phyloP scores from a whole-genome alignment of 139 green algal species.

The Protoeuglena noctilucae region DNA sequence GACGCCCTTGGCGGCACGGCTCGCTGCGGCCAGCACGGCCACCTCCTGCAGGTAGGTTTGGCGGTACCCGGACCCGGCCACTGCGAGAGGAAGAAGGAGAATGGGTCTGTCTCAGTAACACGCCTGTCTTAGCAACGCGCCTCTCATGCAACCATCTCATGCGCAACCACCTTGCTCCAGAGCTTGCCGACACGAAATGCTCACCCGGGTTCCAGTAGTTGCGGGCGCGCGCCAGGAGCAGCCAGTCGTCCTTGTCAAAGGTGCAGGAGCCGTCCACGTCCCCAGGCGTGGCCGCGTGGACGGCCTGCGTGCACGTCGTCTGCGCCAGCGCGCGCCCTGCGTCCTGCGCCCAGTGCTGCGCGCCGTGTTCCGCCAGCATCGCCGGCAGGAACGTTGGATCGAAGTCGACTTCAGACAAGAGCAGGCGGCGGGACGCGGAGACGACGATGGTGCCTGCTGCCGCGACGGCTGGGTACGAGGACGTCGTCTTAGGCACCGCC shows the following conservation, averaged over 20 bases:
- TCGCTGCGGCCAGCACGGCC: background rate
- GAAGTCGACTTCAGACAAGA: too few species aligned
- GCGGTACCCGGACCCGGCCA: background rate
- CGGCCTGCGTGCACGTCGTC: background rate
- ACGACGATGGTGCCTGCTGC: background rate
- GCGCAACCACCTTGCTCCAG: too few species aligned
- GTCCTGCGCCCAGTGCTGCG: background rate
- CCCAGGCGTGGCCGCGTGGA: background rate
- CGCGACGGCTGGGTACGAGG: too few species aligned
- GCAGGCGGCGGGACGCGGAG: too few species aligned
- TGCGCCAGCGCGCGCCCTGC: too few species aligned
- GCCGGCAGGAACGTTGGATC: too few species aligned
- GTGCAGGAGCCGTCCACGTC: background rate
- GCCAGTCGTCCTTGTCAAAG: background rate
- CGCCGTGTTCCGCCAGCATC: background rate
- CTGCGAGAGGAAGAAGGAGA: too few species aligned
- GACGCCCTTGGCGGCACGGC: too few species aligned
- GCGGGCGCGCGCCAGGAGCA: background rate
- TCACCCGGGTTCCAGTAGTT: background rate
- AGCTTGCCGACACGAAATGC: too few species aligned
- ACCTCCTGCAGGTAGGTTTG: background rate
- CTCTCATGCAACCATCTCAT: too few species aligned
- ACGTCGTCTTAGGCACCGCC: background rate
- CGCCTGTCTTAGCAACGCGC: too few species aligned
- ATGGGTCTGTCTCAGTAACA: too few species aligned